Percentiles rank a stretch among this genome's conserved stretches.
Conservation (phyloP, 108 stramenopile genomes). For the Aurantiochytrium sp. region DNA sequence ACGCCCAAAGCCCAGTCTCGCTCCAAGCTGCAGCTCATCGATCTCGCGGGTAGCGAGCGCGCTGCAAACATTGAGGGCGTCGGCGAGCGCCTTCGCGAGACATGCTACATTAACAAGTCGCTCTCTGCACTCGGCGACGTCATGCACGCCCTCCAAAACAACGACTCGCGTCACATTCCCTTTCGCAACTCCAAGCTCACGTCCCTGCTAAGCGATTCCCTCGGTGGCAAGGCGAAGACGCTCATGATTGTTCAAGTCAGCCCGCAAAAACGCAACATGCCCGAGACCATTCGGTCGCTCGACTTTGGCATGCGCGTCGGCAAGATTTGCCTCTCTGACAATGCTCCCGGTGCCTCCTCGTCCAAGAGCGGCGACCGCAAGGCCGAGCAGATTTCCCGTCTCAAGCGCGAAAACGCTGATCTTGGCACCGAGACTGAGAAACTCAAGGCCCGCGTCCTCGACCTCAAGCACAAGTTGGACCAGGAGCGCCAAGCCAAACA, state of each 20-base stretch:
- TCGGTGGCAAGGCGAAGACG: slow-evolving; percentile 46
- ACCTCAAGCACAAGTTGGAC: neutral
- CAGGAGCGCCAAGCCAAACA: neutral
- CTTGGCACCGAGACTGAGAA: neutral
- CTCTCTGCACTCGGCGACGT: slow-evolving; percentile 61
- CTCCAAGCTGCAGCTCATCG: slow-evolving; percentile 59
- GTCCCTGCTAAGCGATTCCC: slow-evolving; percentile 41
- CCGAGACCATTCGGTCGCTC: slow-evolving; percentile 69
- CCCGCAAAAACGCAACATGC: slow-evolving; percentile 67
- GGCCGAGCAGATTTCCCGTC: neutral
- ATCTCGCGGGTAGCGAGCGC: slow-evolving; percentile 75
- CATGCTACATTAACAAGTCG: slow-evolving; percentile 68
- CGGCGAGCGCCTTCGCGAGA: slow-evolving; percentile 52
- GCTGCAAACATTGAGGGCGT: slow-evolving; percentile 44
- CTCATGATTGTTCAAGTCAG: slow-evolving; percentile 44
- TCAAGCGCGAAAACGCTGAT: neutral
- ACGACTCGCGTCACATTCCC: slow-evolving; percentile 34
- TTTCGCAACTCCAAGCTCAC: slow-evolving; percentile 57
- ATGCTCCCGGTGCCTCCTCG: neutral
- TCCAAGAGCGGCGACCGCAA: neutral
- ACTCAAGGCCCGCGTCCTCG: neutral
- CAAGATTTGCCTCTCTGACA: neutral
- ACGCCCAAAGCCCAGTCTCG: slow-evolving; percentile 15
- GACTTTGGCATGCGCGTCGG: slow-evolving; percentile 61
- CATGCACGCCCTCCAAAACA: slow-evolving; percentile 41